phyloP scores from a whole-genome alignment of 176 grass and related monocot genomes.

The Avena sativa region DNA sequence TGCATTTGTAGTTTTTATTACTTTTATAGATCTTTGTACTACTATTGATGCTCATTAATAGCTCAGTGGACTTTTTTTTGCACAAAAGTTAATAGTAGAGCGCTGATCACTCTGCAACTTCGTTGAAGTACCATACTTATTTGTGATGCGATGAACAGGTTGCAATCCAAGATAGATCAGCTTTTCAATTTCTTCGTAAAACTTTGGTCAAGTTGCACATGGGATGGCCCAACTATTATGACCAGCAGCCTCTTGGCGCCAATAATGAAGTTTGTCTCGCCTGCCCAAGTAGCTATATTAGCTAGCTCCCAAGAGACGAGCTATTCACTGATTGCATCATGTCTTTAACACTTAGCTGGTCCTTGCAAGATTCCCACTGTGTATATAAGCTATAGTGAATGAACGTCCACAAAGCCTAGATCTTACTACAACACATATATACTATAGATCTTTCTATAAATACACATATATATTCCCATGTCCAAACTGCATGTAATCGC shows the following conservation, averaged over 20 bases:
- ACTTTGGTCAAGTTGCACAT: conserved; percentile 47
- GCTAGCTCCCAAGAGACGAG: conserved; percentile 31
- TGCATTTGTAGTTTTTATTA: no score
- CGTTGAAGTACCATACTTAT: neutral
- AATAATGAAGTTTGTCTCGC: conserved; percentile 54
- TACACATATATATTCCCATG: neutral
- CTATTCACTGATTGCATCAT: conserved; percentile 26
- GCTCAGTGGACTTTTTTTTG: no score
- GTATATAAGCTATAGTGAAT: neutral
- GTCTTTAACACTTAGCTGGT: conserved; percentile 20
- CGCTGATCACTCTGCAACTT: neutral
- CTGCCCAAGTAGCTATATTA: conserved; percentile 40
- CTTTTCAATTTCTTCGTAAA: conserved; percentile 10
- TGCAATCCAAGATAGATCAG: neutral
- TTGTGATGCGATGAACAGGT: conserved; percentile 16
- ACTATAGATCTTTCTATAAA: no score
- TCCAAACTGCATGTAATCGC: neutral
- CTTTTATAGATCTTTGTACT: no score
- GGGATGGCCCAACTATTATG: conserved; percentile 42
- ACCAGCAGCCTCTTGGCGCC: conserved; percentile 14
- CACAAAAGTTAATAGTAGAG: neutral
- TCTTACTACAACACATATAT: neutral
- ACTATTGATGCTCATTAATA: no score
- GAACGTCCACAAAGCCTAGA: neutral
- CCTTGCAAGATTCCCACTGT: conserved; percentile 32